These are phyloP conservation scores for Boehmeria nivea DNA, from an alignment of 306 rosid species.

Conservation along the genomic window DNA sequence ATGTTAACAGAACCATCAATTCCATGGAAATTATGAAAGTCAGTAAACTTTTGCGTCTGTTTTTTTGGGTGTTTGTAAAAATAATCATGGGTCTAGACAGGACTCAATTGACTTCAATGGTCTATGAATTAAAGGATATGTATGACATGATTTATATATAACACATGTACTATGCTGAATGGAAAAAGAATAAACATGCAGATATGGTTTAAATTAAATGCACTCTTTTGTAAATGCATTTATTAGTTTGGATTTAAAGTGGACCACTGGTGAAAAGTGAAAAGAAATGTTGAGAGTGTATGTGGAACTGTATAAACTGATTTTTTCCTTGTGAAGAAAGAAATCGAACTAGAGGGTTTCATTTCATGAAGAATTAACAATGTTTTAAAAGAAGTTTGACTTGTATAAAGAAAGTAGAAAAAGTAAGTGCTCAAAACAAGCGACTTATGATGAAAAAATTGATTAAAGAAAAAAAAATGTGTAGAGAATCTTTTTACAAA, in stretches of 20 bases:
- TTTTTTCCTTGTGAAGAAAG: no score
- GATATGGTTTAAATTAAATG: not conserved
- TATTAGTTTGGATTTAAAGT: not conserved
- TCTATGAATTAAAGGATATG: not conserved
- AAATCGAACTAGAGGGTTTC: no score
- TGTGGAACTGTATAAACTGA: no score
- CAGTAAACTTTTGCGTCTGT: not conserved
- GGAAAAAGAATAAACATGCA: not conserved
- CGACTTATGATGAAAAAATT: not conserved
- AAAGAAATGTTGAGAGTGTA: no score
- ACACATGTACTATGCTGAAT: not conserved
- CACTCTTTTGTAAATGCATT: not conserved
- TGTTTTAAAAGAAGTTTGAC: slow-evolving; percentile 11
- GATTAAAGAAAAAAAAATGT: not conserved
- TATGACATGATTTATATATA: no score
- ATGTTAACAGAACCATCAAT: slow-evolving; percentile 2
- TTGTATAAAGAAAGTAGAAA: slow-evolving; percentile 2
- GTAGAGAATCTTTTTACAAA: slow-evolving; percentile 14
- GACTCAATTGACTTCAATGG: not conserved
- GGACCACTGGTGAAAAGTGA: no score
- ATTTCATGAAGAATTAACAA: slow-evolving; percentile 15
- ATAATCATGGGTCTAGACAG: slow-evolving; percentile 3
- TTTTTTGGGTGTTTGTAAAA: not conserved
- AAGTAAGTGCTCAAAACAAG: not conserved
- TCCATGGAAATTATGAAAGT: slow-evolving; percentile 7